Base-by-base conservation (phyloP, 345 rosid species). In the Aquilaria malaccensis region DNA sequence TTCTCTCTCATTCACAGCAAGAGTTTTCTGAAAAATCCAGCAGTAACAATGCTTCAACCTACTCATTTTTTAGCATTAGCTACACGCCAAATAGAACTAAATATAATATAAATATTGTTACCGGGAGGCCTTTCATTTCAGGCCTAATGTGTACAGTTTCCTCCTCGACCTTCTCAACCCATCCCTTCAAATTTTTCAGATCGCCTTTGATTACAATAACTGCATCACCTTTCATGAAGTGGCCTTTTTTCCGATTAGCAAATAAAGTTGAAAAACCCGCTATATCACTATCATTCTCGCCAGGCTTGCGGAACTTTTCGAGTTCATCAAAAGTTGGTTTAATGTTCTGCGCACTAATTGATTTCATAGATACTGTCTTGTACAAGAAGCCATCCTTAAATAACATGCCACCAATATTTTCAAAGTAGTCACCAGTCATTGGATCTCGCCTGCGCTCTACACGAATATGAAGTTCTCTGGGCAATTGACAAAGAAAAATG, bases 141-240 rank as follows among this genome's bases (percentile, higher is more conserved):
- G 97, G 89, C 71, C 82, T 82, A 67, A 94, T 85, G 70, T 84
- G 86, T 30, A 90, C 95, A 79, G 79, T 90, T 66, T 90, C 95
- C 81, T 94, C 97, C 69, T 94, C 99, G 46, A 90, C 99, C 75
- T 94, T 94, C 85, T 94, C 97, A 60, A 90, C 95, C 97, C 97
- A 83, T 60, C 99, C 99, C 79, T 94, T 90, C 58, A 94, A 79
- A 72, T 82, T 88, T 75, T 85, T 94, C 6, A 94, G 79, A 79
- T 94, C 99, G 30, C 99, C 97, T 79, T 88, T 94, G 76, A 94
- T 69, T 68, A 94, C 72, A 67, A 94, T 90, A 68, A 94, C 96
- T 43, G 97, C 89, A 76, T 90, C 99, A 50, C 99, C 99, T 81
- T 90, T 90, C 95, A 90, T 81, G 69, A 94, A 94, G 71, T 94